phyloP scores from a whole-genome alignment of 441 rosid genomes.

The Erodium texanum region DNA sequence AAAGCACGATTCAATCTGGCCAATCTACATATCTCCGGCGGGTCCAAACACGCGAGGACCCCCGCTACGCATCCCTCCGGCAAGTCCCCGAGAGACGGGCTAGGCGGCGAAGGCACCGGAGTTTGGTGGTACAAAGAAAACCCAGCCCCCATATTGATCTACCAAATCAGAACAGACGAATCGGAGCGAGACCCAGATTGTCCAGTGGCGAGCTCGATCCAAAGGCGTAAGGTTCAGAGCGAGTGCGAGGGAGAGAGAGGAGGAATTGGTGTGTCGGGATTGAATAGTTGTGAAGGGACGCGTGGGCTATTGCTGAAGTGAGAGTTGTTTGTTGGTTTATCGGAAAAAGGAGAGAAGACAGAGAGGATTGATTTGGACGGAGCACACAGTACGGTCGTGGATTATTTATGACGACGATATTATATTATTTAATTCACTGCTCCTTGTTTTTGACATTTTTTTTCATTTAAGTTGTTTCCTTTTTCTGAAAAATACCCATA shows the following conservation, averaged over 20 bases:
- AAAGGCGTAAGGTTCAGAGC: background rate
- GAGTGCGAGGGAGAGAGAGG: no score
- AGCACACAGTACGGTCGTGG: background rate
- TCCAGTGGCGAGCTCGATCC: background rate
- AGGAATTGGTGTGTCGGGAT: background rate
- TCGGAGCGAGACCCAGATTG: background rate
- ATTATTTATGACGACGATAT: background rate
- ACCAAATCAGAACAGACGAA: background rate
- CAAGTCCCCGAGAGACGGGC: slow-evolving; percentile 52
- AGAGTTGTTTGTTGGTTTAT: background rate
- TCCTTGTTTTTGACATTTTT: no score
- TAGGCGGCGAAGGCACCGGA: slow-evolving; percentile 4
- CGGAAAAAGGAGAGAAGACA: background rate
- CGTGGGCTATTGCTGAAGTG: background rate
- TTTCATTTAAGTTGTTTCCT: no score
- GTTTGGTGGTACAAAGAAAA: background rate
- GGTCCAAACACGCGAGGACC: slow-evolving; percentile 52
- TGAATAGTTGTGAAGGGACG: background rate
- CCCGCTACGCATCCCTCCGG: slow-evolving; percentile 81
- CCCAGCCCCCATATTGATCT: background rate
- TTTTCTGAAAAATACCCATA: no score
- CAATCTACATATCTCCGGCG: slow-evolving; percentile 54
- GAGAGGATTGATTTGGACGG: slow-evolving; percentile 1
- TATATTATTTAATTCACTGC: no score
- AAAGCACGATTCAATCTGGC: slow-evolving; percentile 49